Percentiles rank a stretch among this genome's conserved stretches.
These are phyloP conservation scores for Excoecaria agallocha DNA, from an alignment of 345 rosid genomes.

Conservation along the genomic window DNA sequence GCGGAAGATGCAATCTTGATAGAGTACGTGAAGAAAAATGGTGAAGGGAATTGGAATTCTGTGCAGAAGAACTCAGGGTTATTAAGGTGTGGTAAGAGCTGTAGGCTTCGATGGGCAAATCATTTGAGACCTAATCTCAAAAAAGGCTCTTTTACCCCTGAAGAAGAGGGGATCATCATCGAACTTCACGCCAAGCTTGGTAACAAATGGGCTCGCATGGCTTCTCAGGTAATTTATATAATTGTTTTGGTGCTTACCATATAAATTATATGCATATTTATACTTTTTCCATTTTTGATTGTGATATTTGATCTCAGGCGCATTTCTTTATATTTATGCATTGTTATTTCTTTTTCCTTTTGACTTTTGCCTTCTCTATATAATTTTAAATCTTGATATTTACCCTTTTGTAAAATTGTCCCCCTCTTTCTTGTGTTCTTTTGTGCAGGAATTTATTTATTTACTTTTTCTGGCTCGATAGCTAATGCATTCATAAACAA, in stretches of 20 bases:
- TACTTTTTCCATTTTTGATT: too few relatives aligned
- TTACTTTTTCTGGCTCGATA: neutral
- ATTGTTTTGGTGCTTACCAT: neutral
- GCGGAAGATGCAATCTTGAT: constrained; percentile 68
- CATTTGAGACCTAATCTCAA: constrained; percentile 85
- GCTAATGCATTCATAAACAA: neutral
- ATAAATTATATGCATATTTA: neutral
- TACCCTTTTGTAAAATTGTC: too few relatives aligned
- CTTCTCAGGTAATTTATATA: constrained; percentile 59
- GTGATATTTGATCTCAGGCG: neutral
- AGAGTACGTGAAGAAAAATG: constrained; percentile 67
- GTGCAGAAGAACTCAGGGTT: constrained; percentile 66
- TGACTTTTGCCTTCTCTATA: neutral
- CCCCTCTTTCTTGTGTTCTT: neutral
- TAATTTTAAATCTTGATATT: neutral
- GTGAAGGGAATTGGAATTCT: constrained; percentile 86
- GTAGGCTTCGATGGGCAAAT: constrained; percentile 87
- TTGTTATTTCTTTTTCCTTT: neutral
- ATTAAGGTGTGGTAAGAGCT: constrained; percentile 85
- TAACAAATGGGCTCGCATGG: constrained; percentile 97
- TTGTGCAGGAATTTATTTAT: neutral
- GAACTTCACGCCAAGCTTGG: constrained; percentile 76
- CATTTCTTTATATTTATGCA: neutral
- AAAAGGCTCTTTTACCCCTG: constrained; percentile 64
- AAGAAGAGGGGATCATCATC: constrained; percentile 70